Evolutionary conservation across 2,329 filamentous ascomycete genomes (phyloP).

Genomic region (Aspergillus felis): DNA sequence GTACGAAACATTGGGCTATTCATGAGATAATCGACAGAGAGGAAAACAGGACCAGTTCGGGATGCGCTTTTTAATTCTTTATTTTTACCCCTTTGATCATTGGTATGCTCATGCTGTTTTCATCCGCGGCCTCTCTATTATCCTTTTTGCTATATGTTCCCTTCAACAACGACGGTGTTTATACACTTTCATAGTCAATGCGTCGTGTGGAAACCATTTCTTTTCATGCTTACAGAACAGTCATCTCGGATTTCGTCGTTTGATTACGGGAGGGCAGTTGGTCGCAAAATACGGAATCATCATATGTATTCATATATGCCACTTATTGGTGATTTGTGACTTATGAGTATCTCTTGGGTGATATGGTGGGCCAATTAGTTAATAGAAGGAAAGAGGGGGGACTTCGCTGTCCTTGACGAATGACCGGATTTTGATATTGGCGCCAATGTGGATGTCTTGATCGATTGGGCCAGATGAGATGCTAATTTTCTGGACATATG

Average conservation of each 20-base stretch:
- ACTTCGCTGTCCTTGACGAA: background rate
- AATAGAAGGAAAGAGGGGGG: slow-evolving; percentile 1
- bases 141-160: background rate
- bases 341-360: background rate
- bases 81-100: background rate
- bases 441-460: background rate
- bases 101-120: background rate
- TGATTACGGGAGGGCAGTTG: background rate
- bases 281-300: background rate
- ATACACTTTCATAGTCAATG: background rate
- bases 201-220: background rate
- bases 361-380: background rate
- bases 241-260: background rate
- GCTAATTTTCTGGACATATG: background rate
- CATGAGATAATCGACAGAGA: slow-evolving; percentile 10
- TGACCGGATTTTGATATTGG: background rate
- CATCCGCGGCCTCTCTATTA: background rate
- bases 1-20: slow-evolving; percentile 13
- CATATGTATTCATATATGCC: background rate
- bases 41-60: background rate
- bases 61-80: slow-evolving; percentile 1
- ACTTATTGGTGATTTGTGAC: background rate
- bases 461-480: background rate
- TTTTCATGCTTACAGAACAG: background rate
- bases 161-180: background rate